Evolutionary conservation across 176 grass and related monocot genomes (phyloP).

Genomic region (Rhynchospora tenuis): DNA sequence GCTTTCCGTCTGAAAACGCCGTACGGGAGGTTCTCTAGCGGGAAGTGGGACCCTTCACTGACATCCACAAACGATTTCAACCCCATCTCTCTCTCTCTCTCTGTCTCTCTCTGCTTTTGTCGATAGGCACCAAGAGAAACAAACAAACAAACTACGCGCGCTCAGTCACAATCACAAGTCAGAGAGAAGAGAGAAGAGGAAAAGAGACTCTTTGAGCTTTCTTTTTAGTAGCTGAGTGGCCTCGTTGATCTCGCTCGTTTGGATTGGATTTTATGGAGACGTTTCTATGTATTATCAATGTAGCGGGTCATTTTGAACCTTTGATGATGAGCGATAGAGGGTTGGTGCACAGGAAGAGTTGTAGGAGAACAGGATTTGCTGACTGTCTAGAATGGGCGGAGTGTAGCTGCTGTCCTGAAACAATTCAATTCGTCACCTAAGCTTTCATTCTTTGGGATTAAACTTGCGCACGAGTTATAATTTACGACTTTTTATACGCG

Average conservation of each 20-base stretch:
- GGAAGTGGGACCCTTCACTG: slow-evolving; percentile 67
- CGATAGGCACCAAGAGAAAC: too few species aligned
- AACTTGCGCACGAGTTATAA: neutral
- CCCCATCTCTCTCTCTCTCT: slow-evolving; percentile 22
- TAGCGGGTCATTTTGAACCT: neutral
- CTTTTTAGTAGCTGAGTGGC: neutral
- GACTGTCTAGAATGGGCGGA: neutral
- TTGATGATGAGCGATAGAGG: neutral
- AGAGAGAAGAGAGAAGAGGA: neutral
- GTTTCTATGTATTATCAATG: neutral
- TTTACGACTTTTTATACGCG: neutral
- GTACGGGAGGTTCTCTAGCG: slow-evolving; percentile 91
- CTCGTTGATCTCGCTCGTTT: neutral
- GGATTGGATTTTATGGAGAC: neutral
- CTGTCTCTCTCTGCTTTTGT: neutral
- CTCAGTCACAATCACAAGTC: neutral
- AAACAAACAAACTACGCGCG: neutral
- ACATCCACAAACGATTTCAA: slow-evolving; percentile 89
- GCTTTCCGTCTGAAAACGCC: slow-evolving; percentile 56
- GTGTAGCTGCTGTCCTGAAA: neutral
- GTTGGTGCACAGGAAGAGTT: neutral
- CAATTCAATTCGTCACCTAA: neutral
- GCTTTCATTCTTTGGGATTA: neutral
- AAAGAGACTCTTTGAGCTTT: slow-evolving; percentile 7
- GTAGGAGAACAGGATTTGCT: neutral